Evolutionary conservation across 768 basidiomycete genomes (phyloP).

Genomic region (Coprinopsis cinerea): DNA sequence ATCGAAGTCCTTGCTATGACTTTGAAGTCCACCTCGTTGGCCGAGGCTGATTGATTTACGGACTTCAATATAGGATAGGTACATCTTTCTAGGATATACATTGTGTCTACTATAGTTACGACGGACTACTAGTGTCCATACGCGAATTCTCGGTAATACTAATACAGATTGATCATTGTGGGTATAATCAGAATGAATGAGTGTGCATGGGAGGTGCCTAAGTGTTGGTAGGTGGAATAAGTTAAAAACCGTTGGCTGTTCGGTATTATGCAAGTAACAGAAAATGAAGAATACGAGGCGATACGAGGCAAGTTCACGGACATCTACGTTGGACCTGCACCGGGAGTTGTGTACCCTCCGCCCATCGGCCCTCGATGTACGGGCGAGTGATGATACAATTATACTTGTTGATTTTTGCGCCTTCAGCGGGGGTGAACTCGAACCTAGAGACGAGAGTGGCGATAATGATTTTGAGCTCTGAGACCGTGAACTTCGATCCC

Average conservation of each 20-base stretch:
- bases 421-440: slow-evolving; percentile 37
- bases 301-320: too few relatives aligned
- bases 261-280: too few relatives aligned
- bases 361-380: slow-evolving; percentile 36
- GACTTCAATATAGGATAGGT: too few relatives aligned
- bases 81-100: too few relatives aligned
- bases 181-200: slow-evolving; percentile 4
- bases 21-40: background rate
- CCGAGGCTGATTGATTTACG: background rate
- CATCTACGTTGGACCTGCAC: slow-evolving; percentile 10
- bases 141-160: too few relatives aligned
- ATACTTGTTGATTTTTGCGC: slow-evolving; percentile 36
- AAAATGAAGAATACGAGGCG: too few relatives aligned
- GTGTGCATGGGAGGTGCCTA: slow-evolving; percentile 3
- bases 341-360: slow-evolving; percentile 36
- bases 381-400: slow-evolving; percentile 47
- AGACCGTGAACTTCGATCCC: slow-evolving; percentile 41
- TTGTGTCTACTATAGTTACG: too few relatives aligned
- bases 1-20: slow-evolving; percentile 25
- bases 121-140: too few relatives aligned
- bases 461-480: slow-evolving; percentile 48
- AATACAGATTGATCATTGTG: background rate
- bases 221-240: slow-evolving; percentile 9
- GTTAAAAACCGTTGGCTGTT: too few relatives aligned
- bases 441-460: slow-evolving; percentile 39